Evolutionary conservation across 768 basidiomycete genomes (phyloP), one percentile per base, ranked within the genome.

Genomic region (Russula earlei): DNA sequence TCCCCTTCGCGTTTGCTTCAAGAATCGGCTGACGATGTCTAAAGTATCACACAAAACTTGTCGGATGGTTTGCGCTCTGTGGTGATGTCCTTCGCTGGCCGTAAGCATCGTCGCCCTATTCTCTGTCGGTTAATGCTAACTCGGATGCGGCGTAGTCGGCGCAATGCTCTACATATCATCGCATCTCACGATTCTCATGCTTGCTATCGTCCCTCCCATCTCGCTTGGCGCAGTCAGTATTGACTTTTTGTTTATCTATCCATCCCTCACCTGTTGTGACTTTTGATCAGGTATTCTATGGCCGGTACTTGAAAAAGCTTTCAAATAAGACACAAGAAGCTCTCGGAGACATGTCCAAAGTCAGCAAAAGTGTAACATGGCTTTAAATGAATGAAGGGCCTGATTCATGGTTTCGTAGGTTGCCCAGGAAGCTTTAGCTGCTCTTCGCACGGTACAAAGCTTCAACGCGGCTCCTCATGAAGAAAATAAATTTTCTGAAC

Each of bases 111-210:
- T 45, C 46, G n/a, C 12, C 33, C 22, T 53, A 12, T 25, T 5
- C 47, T 53, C 38, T 8, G 31, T 14, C 31, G 9, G 22, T 17
- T 48, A 19, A 40, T 38, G 24, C 41, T 54, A 24, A 53, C 41
- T 20, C 17, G 5, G 22, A 20, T 44, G 19, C 19, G 31, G 31
- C 44, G 52, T 7, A 88, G 92, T 97, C 60, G 91, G 87, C 44
- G 90, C 91, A 40, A 99, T 97, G 95, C 83, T 97, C 63, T 94
- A 86, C 69, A 80, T 95, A 52, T 94, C 88, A 0, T 87, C 89
- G 0, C 85, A 84, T 40, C 72, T 99, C 56, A 98, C 95, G 0
- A 68, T 87, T 52, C 74, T 97, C 61, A 98, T 99, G 95, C 78
- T 99, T 49, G 82, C 84, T 34, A 83, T 97, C 47, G 93, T 97